A percentile compares a stretch with the other conserved stretches of the same genome.
Conservation (phyloP, 371 early-diverging fungal genomes). For the Mucor piriformis region DNA sequence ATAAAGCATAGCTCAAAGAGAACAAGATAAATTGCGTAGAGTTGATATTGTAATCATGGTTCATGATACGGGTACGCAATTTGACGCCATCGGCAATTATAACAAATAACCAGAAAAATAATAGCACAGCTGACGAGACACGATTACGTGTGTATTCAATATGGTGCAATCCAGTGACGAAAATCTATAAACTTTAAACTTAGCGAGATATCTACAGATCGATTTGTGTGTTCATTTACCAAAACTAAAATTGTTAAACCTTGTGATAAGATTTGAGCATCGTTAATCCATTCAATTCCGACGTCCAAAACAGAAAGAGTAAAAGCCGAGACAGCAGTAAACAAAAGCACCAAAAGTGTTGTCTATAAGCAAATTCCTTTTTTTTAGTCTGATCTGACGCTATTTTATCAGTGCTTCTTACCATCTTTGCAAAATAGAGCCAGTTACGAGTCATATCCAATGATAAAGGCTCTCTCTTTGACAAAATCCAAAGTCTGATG, state of each 20-base stretch:
- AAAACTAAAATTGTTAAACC: slow-evolving; percentile 37
- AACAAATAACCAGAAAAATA: slow-evolving; percentile 81
- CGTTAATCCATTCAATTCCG: slow-evolving; percentile 38
- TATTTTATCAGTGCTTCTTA: slow-evolving; percentile 20
- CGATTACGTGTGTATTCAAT: slow-evolving; percentile 69
- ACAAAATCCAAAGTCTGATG: slow-evolving; percentile 48
- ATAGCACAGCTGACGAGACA: slow-evolving; percentile 68
- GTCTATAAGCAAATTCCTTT: slow-evolving; percentile 17
- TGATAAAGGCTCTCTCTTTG: slow-evolving; percentile 40
- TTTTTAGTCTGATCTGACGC: not conserved
- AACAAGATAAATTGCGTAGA: slow-evolving; percentile 48
- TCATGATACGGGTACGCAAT: slow-evolving; percentile 61
- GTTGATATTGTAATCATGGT: slow-evolving; percentile 33
- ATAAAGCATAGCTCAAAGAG: slow-evolving; percentile 38
- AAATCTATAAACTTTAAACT: slow-evolving; percentile 38
- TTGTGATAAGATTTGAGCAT: slow-evolving; percentile 38
- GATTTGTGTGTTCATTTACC: slow-evolving; percentile 14
- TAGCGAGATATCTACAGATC: no score
- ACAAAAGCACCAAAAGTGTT: slow-evolving; percentile 28
- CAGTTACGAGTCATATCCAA: slow-evolving; percentile 46
- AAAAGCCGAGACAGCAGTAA: slow-evolving; percentile 24
- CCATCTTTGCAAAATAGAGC: slow-evolving; percentile 61
- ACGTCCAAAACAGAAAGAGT: slow-evolving; percentile 10
- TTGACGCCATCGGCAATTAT: slow-evolving; percentile 50
- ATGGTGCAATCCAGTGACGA: slow-evolving; percentile 67